phyloP scores from a whole-genome alignment of 495 filamentous ascomycete genomes.

The Penicillium lagena region DNA sequence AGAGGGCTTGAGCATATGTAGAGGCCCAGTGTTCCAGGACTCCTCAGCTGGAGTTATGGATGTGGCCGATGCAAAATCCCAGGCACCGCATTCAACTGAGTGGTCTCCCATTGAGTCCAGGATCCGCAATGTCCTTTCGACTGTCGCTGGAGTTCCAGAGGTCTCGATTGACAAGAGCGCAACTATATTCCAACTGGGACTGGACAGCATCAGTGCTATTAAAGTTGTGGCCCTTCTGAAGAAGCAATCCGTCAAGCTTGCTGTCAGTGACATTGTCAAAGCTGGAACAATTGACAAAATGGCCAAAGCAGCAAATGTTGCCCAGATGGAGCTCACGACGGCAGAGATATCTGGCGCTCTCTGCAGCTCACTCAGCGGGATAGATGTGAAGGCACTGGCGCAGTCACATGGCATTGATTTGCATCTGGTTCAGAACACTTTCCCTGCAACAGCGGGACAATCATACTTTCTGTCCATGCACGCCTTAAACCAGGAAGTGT shows the following conservation, averaged over 20 bases:
- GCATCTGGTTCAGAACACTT: constrained; percentile 5
- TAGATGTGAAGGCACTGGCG: constrained; percentile 13
- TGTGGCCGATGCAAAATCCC: background rate
- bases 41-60: background rate
- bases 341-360: constrained; percentile 9
- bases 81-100: background rate
- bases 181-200: constrained; percentile 76
- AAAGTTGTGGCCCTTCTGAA: constrained; percentile 29
- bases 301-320: constrained; percentile 13
- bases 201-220: constrained; percentile 89
- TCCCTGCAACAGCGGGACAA: constrained; percentile 28
- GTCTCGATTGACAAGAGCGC: constrained; percentile 53
- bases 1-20: constrained; percentile 45
- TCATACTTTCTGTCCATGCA: constrained; percentile 29
- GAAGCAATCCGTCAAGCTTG: constrained; percentile 20
- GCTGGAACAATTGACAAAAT: constrained; percentile 28
- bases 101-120: constrained; percentile 31
- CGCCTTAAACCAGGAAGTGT: constrained; percentile 15
- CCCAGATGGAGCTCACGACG: constrained; percentile 2
- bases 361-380: constrained; percentile 4
- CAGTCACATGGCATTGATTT: constrained; percentile 13
- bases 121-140: constrained; percentile 57
- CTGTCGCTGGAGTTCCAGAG: constrained; percentile 55
- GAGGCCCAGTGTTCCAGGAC: constrained; percentile 29
- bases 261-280: constrained; percentile 29